phyloP scores from a whole-genome alignment of 2,329 filamentous ascomycete species.

The Cladobotryum protrusum region DNA sequence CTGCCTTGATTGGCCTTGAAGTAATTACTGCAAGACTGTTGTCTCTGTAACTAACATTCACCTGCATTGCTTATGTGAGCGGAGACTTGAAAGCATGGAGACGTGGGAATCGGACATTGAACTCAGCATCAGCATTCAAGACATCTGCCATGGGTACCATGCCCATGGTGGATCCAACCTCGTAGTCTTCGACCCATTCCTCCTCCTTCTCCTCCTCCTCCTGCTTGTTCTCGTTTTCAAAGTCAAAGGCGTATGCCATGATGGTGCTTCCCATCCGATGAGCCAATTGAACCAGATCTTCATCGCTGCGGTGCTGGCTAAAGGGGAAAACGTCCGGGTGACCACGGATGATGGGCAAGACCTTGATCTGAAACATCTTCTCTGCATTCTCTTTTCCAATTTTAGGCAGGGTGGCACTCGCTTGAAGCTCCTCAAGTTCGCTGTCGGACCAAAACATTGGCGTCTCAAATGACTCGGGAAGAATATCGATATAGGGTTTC shows the following conservation, averaged over 20 bases:
- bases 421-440: constrained; percentile 68
- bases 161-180: constrained; percentile 58
- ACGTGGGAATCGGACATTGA: constrained; percentile 54
- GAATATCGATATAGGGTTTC: constrained; percentile 70
- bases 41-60: constrained; percentile 49
- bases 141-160: constrained; percentile 92
- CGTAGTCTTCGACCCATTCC: constrained; percentile 59
- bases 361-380: constrained; percentile 52
- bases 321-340: constrained; percentile 39
- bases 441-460: constrained; percentile 79
- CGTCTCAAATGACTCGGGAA: constrained; percentile 69
- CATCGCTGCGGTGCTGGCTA: constrained; percentile 32
- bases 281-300: constrained; percentile 46
- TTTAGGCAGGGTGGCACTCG: constrained; percentile 67
- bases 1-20: constrained; percentile 59
- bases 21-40: constrained; percentile 63
- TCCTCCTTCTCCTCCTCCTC: constrained; percentile 56
- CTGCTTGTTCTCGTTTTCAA: constrained; percentile 45
- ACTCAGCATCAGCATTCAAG: constrained; percentile 81
- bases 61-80: constrained; percentile 27
- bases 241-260: constrained; percentile 89
- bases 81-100: background rate
- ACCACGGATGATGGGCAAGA: constrained; percentile 46
- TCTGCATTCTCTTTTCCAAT: constrained; percentile 71
- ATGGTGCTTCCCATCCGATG: constrained; percentile 83